These are phyloP conservation scores for Neoscytalidium dimidiatum DNA, from an alignment of 2,329 filamentous ascomycete genomes.

Conservation along the genomic window DNA sequence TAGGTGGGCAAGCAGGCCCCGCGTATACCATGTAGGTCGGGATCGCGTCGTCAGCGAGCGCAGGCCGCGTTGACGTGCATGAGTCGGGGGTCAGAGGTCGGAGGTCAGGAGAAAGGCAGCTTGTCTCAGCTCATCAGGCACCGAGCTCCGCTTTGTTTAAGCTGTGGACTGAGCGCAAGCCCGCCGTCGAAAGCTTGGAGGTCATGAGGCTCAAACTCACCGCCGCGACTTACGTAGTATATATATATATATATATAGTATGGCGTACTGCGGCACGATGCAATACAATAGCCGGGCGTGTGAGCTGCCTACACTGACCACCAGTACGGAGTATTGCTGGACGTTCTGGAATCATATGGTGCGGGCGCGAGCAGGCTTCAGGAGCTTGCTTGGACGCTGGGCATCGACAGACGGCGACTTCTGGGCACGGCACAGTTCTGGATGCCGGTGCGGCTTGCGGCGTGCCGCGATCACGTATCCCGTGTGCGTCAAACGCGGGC, in stretches of 20 bases:
- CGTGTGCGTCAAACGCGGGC: not conserved
- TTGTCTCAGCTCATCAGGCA: conserved; percentile 1
- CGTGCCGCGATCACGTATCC: not conserved
- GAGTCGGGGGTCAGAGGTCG: not conserved
- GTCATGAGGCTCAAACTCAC: conserved; percentile 1
- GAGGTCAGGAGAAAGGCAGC: not conserved
- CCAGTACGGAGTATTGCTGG: not conserved
- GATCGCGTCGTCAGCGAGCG: not conserved
- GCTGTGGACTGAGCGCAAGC: not conserved
- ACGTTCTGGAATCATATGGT: not conserved
- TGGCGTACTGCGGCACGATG: too few species aligned
- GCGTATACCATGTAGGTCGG: not conserved
- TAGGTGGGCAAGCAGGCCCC: not conserved
- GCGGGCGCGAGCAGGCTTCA: not conserved
- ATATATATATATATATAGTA: too few species aligned
- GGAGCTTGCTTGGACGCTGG: not conserved
- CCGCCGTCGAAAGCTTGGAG: not conserved
- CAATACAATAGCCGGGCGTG: too few species aligned
- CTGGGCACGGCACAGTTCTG: too few species aligned
- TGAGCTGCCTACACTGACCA: too few species aligned
- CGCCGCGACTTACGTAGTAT: not conserved
- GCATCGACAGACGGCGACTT: too few species aligned
- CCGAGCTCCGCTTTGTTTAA: not conserved
- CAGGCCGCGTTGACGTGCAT: not conserved
- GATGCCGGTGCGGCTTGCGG: not conserved